Evolutionary conservation across 1,284 basidiomycete genomes (phyloP).

Genomic region (Microbotryum saponariae): DNA sequence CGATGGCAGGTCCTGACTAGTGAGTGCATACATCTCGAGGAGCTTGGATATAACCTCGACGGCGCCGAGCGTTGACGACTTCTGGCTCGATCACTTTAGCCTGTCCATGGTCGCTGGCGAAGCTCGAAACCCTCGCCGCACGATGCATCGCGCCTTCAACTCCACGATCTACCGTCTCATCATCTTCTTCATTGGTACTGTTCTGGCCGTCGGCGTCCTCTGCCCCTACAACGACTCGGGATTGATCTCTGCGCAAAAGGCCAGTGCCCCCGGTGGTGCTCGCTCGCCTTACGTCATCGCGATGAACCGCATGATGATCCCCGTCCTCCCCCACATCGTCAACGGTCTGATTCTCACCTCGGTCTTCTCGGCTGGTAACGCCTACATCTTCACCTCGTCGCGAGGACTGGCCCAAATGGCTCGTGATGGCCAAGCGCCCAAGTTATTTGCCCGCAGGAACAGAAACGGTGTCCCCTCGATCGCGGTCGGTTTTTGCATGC

Average conservation of each 20-base stretch:
- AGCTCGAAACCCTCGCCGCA: constrained; percentile 36
- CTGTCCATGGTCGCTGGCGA: constrained; percentile 32
- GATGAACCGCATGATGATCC: constrained; percentile 24
- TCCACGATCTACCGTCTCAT: constrained; percentile 36
- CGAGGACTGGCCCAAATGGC: constrained; percentile 31
- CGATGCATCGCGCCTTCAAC: constrained; percentile 38
- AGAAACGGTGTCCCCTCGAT: constrained; percentile 32
- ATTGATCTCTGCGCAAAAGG: constrained; percentile 2
- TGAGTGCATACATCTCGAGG: too few relatives aligned
- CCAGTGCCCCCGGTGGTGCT: constrained; percentile 8
- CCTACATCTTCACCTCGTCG: constrained; percentile 29
- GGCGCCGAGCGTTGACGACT: constrained; percentile 10
- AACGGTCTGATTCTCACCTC: constrained; percentile 27
- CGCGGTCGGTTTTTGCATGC: not conserved
- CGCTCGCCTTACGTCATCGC: constrained; percentile 25
- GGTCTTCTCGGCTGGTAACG: constrained; percentile 30
- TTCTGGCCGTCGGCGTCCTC: constrained; percentile 35
- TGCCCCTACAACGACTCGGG: constrained; percentile 28
- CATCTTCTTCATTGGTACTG: constrained; percentile 37
- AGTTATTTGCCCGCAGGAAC: constrained; percentile 30
- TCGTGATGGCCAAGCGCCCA: constrained; percentile 32
- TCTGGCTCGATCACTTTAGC: constrained; percentile 9
- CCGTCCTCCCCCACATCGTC: constrained; percentile 27
- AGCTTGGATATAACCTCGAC: too few relatives aligned
- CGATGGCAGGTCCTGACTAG: constrained; percentile 35